Base-by-base conservation (phyloP, 257 asterid species). In the Solanum piurae region DNA sequence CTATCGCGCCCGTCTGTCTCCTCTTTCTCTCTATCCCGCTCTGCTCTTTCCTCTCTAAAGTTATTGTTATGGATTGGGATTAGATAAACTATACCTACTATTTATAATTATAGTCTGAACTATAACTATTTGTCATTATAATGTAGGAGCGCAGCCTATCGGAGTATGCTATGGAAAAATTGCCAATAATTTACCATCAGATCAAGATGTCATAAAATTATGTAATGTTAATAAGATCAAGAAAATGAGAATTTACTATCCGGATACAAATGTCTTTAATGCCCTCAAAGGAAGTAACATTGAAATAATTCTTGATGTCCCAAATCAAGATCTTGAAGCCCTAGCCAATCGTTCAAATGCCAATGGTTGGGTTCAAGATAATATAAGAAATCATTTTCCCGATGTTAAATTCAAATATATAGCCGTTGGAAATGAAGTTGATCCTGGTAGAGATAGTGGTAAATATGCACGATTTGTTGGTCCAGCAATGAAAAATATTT, bases 401-500 rank as follows among this genome's bases (percentile, higher is more conserved):
- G 73, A 86, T 62, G 91, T 93, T 46, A 90, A 80, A 6, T 91
- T 93, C 88, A 88, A 87, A 60, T 92, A 90, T 88, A 87, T 93
- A 33, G 89, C 89, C 1, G 90, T 88, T 5, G 94, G 95, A 33
- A 93, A 93, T 25, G 92, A 92, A 66, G 89, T 92, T 8, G 20
- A 44, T 34, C 85, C 92, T 5, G 4, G 2, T 1, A 68, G 1
- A 6, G 2, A 9, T 34, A 73, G 6, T 4, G 13, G 38, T 14
- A 3, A 27, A 11, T 62, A 40, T 11, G 46, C 87, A 12, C 83
- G 12, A 7, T 87, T 2, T 31, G 76, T 88, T 25, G 90, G 18
- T 21, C 93, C 87, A 0, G 89, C 93, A 49, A 91, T 91, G 87
- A 64, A 66, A 42, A 93, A 91, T 85, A 34, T 93, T 2, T 86